phyloP scores from a whole-genome alignment of 345 rosid species.

The Dipteronia dyeriana region DNA sequence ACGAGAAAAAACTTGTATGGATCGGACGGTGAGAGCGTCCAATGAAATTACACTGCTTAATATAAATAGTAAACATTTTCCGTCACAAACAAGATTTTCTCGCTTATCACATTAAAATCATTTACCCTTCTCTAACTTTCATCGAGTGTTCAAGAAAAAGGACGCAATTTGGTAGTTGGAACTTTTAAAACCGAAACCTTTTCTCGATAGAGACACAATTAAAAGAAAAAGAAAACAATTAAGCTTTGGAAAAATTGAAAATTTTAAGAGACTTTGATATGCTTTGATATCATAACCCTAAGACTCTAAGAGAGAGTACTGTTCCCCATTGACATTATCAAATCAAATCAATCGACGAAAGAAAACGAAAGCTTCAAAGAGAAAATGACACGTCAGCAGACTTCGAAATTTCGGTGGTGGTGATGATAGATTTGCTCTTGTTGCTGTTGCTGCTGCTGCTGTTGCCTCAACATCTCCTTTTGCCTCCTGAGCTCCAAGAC shows the following conservation, averaged over 20 bases:
- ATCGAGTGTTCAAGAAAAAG: neutral
- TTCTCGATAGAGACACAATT: neutral
- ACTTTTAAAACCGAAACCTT: neutral
- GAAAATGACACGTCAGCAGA: conserved; percentile 38
- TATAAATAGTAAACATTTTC: no score
- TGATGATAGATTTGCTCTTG: conserved; percentile 32
- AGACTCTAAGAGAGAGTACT: neutral
- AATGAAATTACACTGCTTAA: no score
- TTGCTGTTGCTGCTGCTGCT: conserved; percentile 22
- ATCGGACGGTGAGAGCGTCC: no score
- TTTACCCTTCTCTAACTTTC: conserved; percentile 1
- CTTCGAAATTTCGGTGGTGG: conserved; percentile 43
- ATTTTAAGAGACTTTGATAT: conserved; percentile 7
- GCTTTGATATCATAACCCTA: conserved; percentile 11
- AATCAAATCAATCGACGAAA: neutral
- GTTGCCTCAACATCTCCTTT: conserved; percentile 50
- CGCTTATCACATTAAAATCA: neutral
- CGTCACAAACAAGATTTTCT: no score
- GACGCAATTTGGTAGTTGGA: conserved; percentile 15
- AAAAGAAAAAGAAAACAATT: neutral
- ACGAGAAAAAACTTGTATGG: no score
- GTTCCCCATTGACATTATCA: neutral
- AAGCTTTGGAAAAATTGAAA: neutral
- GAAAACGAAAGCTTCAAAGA: neutral
- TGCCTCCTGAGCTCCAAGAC: conserved; percentile 80